Conservation (phyloP, 1,139 yeast genomes). For the Zygoascus hellenicus region DNA sequence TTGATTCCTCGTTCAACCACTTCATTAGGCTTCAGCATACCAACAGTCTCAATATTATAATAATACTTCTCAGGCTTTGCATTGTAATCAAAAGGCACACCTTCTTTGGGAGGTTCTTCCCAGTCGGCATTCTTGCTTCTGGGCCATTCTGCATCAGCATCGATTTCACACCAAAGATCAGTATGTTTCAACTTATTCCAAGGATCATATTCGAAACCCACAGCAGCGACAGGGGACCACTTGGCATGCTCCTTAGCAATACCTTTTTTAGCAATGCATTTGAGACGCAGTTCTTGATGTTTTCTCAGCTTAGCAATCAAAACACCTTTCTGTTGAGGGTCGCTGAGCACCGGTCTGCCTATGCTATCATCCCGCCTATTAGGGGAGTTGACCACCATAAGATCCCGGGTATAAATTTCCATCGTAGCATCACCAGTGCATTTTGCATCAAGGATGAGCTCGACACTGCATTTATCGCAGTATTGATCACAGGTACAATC, state of each 20-base stretch:
- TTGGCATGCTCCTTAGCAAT: conserved; percentile 98
- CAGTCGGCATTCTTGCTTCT: conserved; percentile 80
- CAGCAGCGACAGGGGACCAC: conserved; percentile 97
- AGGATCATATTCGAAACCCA: conserved; percentile 98
- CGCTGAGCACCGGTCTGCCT: conserved; percentile 83
- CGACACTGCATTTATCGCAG: conserved; percentile 91
- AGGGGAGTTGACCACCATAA: conserved; percentile 46
- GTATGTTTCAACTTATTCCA: conserved; percentile 97
- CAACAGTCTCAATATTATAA: conserved; percentile 87
- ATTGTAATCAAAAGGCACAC: conserved; percentile 76
- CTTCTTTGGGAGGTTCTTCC: conserved; percentile 93
- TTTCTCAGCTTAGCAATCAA: conserved; percentile 84
- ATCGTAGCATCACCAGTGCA: conserved; percentile 85
- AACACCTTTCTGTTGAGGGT: conserved; percentile 73
- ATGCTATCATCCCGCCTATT: conserved; percentile 33
- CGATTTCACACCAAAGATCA: conserved; percentile 93
- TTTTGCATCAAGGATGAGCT: conserved; percentile 74
- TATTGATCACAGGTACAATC: conserved; percentile 98
- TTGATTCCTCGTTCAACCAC: conserved; percentile 79
- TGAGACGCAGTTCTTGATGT: conserved; percentile 83
- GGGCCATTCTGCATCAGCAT: conserved; percentile 91
- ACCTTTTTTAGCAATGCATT: conserved; percentile 96
- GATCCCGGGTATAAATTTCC: conserved; percentile 85
- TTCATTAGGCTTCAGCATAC: conserved; percentile 81
- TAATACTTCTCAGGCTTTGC: conserved; percentile 81